Base-by-base conservation (phyloP, 176 grass and related monocot species). In the Cymbopogon citratus region DNA sequence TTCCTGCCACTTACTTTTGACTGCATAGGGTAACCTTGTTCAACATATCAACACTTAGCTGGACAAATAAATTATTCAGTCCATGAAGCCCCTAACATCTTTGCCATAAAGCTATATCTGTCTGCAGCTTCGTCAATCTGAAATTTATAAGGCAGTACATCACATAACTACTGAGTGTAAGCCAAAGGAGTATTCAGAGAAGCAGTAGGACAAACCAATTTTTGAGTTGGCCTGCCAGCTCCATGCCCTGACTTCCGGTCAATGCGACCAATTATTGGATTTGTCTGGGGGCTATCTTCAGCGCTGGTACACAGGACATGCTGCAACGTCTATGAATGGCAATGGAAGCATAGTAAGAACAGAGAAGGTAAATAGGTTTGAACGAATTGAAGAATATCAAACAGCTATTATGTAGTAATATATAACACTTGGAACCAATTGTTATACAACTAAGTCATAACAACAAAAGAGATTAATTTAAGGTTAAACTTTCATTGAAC, bases 41-140 rank as follows among this genome's bases (percentile, higher is more conserved):
- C 5, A 29, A 18, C 73, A 44, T 67, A 19, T 83, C 45, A 46
- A 60, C 39, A 60, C 15, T 62, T 56, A 57, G 67, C 14, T 34
- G 8, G 57, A 35, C 35, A 45, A 63, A 77, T 60, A 9, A 35
- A 57, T 73, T 69, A 95, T 6, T 85, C 89, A 28, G 49, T 89
- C 95, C 95, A 94, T 71, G 86, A 84, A 52, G 71, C 62, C 5
- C 86, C 90, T 44, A 98, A 68, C 73, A 98, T 86, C 78, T 98
- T 98, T 6, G 90, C 92, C 95, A 98, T 89, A 81, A 98, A 98
- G 76, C 95, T 87, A 83, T 94, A 98, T 9, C 90, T 87, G 73
- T 98, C 95, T 0, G 84, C 90, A 16, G 81, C 95, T 63, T 98
- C 90, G 9, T 92, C 90, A 69, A 98, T 98, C 95, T 98, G 84